Percentiles rank a stretch among this genome's conserved stretches.
Conservation (phyloP, 1,284 basidiomycete genomes). For the Psilocybe mexicana region DNA sequence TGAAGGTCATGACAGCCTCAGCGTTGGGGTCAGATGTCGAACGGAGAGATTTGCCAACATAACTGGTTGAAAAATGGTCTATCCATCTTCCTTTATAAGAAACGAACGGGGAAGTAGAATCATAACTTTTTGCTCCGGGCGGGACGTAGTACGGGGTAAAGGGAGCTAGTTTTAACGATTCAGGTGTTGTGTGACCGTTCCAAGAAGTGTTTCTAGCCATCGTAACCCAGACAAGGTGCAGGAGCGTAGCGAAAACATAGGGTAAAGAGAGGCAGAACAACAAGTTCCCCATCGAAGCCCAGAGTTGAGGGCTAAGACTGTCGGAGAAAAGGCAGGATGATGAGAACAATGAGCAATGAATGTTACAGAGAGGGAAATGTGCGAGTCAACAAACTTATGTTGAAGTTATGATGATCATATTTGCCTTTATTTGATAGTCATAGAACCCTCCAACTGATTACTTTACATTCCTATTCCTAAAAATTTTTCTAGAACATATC, state of each 20-base stretch:
- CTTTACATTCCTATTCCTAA: not conserved
- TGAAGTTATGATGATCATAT: not conserved
- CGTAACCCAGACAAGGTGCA: not conserved
- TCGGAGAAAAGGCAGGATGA: no score
- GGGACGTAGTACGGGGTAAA: conserved; percentile 74
- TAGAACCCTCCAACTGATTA: not conserved
- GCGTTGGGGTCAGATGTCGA: conserved; percentile 52
- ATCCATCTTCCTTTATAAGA: conserved; percentile 62
- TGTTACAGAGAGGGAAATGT: no score
- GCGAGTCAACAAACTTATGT: no score
- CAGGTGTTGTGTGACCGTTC: conserved; percentile 63
- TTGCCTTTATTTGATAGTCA: not conserved
- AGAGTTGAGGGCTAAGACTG: no score
- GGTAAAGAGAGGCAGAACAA: conserved; percentile 5
- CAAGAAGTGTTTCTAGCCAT: conserved; percentile 43
- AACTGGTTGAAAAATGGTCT: conserved; percentile 50
- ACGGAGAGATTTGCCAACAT: conserved; percentile 51
- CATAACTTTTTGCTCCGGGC: conserved; percentile 68
- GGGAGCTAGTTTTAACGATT: conserved; percentile 41
- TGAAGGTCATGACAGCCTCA: conserved; percentile 59
- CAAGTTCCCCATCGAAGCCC: not conserved
- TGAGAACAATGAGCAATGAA: no score
- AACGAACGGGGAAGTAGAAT: conserved; percentile 63
- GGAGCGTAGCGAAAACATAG: conserved; percentile 5
- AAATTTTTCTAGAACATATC: not conserved